Percentiles rank a stretch among this genome's conserved stretches.
phyloP scores from a whole-genome alignment of 78 protist species.

The Andalucia godoyi region DNA sequence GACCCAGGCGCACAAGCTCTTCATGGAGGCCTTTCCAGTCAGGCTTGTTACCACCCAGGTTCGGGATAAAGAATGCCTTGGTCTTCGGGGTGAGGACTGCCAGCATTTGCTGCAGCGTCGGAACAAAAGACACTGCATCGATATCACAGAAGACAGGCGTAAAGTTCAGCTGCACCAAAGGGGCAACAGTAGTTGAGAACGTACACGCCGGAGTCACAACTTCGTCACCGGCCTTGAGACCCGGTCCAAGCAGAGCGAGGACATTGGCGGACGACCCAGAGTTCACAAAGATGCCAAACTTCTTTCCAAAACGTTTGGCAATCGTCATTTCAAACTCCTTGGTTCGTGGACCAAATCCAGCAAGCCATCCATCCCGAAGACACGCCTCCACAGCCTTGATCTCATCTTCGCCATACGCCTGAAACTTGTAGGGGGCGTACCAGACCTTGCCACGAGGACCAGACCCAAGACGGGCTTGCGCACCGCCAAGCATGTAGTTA shows the following conservation, averaged over 20 bases:
- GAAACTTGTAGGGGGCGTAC: constrained; percentile 10
- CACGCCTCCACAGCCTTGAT: constrained; percentile 6
- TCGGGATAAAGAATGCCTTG: neutral
- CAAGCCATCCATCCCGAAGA: neutral
- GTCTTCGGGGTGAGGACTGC: constrained; percentile 1
- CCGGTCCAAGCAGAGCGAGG: neutral
- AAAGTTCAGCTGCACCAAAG: neutral
- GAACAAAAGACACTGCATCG: neutral
- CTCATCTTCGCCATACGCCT: constrained; percentile 10
- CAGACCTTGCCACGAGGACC: no score
- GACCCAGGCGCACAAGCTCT: neutral
- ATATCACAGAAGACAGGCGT: constrained; percentile 10
- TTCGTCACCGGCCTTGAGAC: neutral
- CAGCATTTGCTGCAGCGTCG: neutral
- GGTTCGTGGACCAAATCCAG: neutral
- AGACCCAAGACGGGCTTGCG: no score
- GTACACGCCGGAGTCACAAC: constrained; percentile 8
- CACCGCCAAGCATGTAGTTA: no score
- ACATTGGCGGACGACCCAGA: constrained; percentile 10
- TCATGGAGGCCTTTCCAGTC: constrained; percentile 9
- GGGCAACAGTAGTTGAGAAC: constrained; percentile 1
- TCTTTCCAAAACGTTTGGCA: constrained; percentile 2
- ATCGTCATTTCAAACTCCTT: neutral
- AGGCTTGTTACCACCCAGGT: constrained; percentile 4
- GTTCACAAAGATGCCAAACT: constrained; percentile 14